Base-by-base conservation (phyloP, 306 rosid species). In the Prunus dulcis region DNA sequence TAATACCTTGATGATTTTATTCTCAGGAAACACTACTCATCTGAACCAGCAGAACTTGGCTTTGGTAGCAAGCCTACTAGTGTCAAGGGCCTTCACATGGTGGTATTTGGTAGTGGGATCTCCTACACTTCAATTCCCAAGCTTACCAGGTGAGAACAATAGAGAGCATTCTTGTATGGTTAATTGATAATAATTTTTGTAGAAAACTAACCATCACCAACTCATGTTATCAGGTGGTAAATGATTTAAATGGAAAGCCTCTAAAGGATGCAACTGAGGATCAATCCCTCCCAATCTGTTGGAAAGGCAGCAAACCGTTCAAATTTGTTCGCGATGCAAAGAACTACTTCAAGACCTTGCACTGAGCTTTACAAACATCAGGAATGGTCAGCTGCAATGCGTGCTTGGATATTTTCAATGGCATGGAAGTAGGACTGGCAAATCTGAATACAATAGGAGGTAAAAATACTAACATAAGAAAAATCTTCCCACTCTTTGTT, bases 21-120 rank as follows among this genome's bases (percentile, higher is more conserved):
- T 34, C 41, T 34, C 41, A 34, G 9, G 41, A 6, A 34, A 34
- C 88, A 87, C 77, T 91, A 91, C 69, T 64, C 57, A 2, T n/a
- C 93, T n/a, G 96, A 97, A 50, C 96, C 96, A 3, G 97, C 88
- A 10, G 89, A 89, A 23, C 64, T 94, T 50, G 32, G 80, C 53
- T 91, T 85, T 75, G 77, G 73, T 68, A 87, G 89, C 52, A 88
- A 78, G 64, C 67, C 90, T 51, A 81, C 91, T 12, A 71, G 87
- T 6, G 52, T 85, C 6, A 87, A 83, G 78, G 91, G 86, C 64
- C 84, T 90, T 52, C 27, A 73, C 19, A 47, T 4, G 34, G 6
- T 89, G 22, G 74, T 85, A 45, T 94, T 94, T 83, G 97, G 90
- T 66, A 92, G 97, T 76, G 96, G 96, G 6, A 87, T 92, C 87